Conservation (phyloP, 129 eudicot genomes). For the Lonicera japonica region DNA sequence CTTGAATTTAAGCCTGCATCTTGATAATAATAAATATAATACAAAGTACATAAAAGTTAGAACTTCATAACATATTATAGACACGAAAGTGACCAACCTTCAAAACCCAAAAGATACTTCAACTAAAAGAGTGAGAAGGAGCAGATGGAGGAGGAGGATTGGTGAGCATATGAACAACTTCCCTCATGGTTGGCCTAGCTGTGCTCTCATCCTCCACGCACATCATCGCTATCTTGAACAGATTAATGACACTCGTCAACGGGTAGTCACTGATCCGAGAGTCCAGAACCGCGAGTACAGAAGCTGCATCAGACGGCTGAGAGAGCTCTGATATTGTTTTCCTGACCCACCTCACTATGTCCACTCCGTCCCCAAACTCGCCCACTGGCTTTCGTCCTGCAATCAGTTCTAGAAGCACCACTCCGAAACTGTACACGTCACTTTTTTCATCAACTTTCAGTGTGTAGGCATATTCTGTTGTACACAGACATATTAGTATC, state of each 20-base stretch:
- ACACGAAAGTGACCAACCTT: too few species aligned
- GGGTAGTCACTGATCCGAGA: constrained; percentile 62
- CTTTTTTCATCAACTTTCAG: constrained; percentile 84
- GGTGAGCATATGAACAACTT: constrained; percentile 77
- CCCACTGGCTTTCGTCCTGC: constrained; percentile 89
- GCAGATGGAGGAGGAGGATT: constrained; percentile 42
- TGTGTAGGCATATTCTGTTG: constrained; percentile 90
- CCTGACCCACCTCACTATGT: constrained; percentile 82
- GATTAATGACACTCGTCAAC: constrained; percentile 39
- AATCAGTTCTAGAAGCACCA: constrained; percentile 75
- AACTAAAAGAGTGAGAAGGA: constrained; percentile 25
- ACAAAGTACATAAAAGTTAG: too few species aligned
- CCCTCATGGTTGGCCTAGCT: constrained; percentile 87
- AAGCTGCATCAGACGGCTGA: constrained; percentile 51
- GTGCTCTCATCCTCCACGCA: constrained; percentile 84
- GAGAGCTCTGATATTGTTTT: constrained; percentile 55
- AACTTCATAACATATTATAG: too few species aligned
- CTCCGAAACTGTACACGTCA: constrained; percentile 93
- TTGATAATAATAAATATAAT: too few species aligned
- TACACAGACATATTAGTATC: background rate
- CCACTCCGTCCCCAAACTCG: constrained; percentile 89
- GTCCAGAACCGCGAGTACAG: constrained; percentile 77
- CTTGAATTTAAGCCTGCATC: too few species aligned
- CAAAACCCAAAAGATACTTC: too few species aligned
- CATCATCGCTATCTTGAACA: constrained; percentile 81